A percentile compares a stretch with the other conserved stretches of the same genome.
Evolutionary conservation across 805 yeast genomes (phyloP).

Genomic region (Scheffersomyces lignosus): DNA sequence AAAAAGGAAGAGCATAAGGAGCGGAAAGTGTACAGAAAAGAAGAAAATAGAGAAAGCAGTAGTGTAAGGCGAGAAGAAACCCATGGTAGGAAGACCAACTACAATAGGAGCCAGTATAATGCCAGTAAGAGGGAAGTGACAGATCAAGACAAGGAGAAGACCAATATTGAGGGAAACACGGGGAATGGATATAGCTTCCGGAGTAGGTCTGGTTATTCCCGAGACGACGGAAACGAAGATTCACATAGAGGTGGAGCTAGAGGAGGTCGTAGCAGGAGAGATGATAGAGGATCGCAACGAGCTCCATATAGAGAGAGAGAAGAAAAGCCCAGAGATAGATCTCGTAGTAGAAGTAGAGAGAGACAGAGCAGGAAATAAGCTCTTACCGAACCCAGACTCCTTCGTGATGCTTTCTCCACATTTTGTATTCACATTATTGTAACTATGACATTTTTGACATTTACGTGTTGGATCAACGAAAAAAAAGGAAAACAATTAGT

Average conservation of each 20-base stretch:
- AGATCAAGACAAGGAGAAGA: background rate
- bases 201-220: background rate
- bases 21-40: constrained; percentile 6
- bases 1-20: constrained; percentile 3
- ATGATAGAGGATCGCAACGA: background rate
- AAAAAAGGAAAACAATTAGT: no score
- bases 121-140: constrained; percentile 8
- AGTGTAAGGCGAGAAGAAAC: constrained; percentile 1
- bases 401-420: no score
- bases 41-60: constrained; percentile 2
- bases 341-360: constrained; percentile 4
- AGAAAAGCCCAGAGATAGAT: constrained; percentile 5
- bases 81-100: constrained; percentile 21
- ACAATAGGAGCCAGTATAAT: constrained; percentile 23
- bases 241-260: no score
- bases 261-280: constrained; percentile 2
- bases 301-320: constrained; percentile 6
- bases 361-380: constrained; percentile 1
- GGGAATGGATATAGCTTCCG: background rate
- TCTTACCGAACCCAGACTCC: background rate
- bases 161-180: background rate
- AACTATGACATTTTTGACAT: no score
- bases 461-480: no score
- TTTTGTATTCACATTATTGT: no score
- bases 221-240: constrained; percentile 3